Evolutionary conservation across 2,329 filamentous ascomycete species (phyloP), one percentile per base, ranked within the genome.

Genomic region (Incumbomyces lentus): DNA sequence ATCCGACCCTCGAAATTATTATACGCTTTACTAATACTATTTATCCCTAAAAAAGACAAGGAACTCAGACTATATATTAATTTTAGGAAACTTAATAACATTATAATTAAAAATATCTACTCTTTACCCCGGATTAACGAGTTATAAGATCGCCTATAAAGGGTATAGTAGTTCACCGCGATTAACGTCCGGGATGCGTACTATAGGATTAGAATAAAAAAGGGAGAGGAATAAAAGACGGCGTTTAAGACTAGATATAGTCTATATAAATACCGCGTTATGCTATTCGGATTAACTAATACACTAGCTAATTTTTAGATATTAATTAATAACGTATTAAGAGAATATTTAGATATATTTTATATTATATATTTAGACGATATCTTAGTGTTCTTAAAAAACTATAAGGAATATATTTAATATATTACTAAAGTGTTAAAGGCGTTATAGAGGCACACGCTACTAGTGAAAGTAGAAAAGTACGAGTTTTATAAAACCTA

Each of bases 401-500:
- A 13, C 54, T n/a, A 55, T 64, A 48, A 59, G 38, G 38, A 63
- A 48, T 45, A 64, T 51, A 34, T 34, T 30, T 32, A 46, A 32
- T 33, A 54, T 33, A 35, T 59, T 19, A 11, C 33, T 13, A 34
- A 48, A 32, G 53, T 57, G 12, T 38, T 58, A 37, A 37, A 44
- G n/a, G 26, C 26, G 16, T 40, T 59, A 13, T 14, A 33, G n/a
- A 22, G 43, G 17, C 17, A n/a, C 12, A 35, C 43, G 2, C 32
- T 65, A 13, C 40, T 59, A 12, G 30, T 57, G 12, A 49, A 55
- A 13, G 51, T 52, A 19, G 46, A 57, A 4, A 65, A 66, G 52
- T 63, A 49, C 49, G 38, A 59, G 37, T 65, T 64, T 49, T 49
- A 60, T 47, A 50, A 49, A 30, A 49, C 58, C 19, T 30, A 55